A percentile compares a stretch with the other conserved stretches of the same genome.
Evolutionary conservation across 352 stramenopile species (phyloP).

Genomic region (Thalassiosira delicatula): DNA sequence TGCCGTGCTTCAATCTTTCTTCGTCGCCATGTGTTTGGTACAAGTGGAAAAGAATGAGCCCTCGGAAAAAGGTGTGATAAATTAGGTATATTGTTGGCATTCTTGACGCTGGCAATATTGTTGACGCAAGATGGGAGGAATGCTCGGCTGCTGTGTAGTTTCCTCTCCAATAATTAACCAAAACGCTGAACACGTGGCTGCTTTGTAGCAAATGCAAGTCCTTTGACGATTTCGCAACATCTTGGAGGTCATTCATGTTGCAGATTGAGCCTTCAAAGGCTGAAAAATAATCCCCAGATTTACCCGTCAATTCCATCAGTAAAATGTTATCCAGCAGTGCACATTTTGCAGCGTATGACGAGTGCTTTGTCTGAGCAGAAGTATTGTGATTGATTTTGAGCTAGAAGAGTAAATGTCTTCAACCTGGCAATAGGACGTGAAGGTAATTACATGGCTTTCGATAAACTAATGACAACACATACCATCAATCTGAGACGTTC

Average conservation of each 20-base stretch:
- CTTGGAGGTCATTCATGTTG: not conserved
- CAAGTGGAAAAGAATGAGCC: not conserved
- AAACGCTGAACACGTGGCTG: not conserved
- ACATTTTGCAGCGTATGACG: not conserved
- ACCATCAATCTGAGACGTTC: not conserved
- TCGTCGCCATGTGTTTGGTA: not conserved
- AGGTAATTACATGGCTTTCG: no score
- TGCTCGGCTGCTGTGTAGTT: not conserved
- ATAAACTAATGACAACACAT: no score
- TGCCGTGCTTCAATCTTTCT: slow-evolving; percentile 13
- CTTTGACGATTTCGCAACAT: not conserved
- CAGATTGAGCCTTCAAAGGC: slow-evolving; percentile 1
- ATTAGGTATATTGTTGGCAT: slow-evolving; percentile 1
- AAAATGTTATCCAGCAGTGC: not conserved
- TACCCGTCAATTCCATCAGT: slow-evolving; percentile 4
- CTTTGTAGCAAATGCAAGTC: not conserved
- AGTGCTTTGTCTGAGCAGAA: not conserved
- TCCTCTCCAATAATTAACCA: slow-evolving; percentile 10
- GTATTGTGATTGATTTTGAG: no score
- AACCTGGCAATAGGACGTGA: no score
- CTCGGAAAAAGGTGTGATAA: slow-evolving; percentile 21
- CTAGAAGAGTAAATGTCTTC: no score
- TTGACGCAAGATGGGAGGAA: not conserved
- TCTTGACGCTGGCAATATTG: slow-evolving; percentile 7
- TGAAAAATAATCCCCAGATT: slow-evolving; percentile 5